phyloP scores from a whole-genome alignment of 768 basidiomycete species.

The Coprinellus micaceus region DNA sequence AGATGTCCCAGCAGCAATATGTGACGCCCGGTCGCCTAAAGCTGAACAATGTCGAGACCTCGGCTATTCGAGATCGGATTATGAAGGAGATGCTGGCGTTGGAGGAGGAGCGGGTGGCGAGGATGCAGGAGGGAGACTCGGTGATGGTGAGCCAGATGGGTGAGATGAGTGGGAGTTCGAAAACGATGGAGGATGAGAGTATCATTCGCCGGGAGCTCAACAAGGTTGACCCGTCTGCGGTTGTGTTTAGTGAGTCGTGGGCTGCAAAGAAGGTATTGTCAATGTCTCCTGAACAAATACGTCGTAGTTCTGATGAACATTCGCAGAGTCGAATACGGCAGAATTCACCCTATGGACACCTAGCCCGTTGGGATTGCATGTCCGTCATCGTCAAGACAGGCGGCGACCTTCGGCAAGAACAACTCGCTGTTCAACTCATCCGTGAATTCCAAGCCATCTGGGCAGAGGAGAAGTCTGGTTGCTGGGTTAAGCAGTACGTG shows the following conservation, averaged over 20 bases:
- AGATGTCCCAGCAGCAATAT: background rate
- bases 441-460: constrained; percentile 91
- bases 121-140: constrained; percentile 77
- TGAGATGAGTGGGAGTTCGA: constrained; percentile 47
- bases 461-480: constrained; percentile 88
- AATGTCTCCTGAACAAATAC: background rate
- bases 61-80: constrained; percentile 88
- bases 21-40: constrained; percentile 51
- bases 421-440: constrained; percentile 93
- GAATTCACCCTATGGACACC: constrained; percentile 92
- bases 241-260: constrained; percentile 96
- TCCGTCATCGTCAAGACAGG: constrained; percentile 99
- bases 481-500: constrained; percentile 89
- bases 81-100: constrained; percentile 98
- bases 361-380: constrained; percentile 88
- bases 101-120: constrained; percentile 94
- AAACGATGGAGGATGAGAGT: constrained; percentile 84
- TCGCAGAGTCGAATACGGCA: constrained; percentile 82
- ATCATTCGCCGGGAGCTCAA: constrained; percentile 92
- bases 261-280: constrained; percentile 74
- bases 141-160: constrained; percentile 63
- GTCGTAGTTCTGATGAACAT: background rate
- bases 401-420: constrained; percentile 94
- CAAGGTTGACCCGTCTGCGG: constrained; percentile 92
- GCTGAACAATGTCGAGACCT: constrained; percentile 77